Evolutionary conservation across 768 basidiomycete genomes (phyloP).

Genomic region (Leccinum pellstonianum): DNA sequence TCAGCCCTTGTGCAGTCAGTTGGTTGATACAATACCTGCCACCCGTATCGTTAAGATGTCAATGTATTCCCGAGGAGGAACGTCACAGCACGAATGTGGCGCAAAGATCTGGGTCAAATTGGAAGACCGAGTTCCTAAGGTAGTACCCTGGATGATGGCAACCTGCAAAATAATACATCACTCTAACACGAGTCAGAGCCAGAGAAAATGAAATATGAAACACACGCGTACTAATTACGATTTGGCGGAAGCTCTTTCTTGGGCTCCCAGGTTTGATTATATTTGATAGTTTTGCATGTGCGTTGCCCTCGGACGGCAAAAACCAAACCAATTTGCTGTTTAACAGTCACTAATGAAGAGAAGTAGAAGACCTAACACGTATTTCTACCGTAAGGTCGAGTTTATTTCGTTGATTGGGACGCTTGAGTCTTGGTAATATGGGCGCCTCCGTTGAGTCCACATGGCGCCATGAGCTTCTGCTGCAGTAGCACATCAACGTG

Average conservation of each 20-base stretch:
- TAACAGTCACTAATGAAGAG: background rate
- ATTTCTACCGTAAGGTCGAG: background rate
- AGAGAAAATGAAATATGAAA: background rate
- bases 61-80: slow-evolving; percentile 7
- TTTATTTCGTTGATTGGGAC: background rate
- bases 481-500: background rate
- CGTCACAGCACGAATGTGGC: background rate
- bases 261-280: background rate
- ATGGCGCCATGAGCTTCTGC: background rate
- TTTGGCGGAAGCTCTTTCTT: background rate
- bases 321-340: background rate
- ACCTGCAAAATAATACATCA: background rate
- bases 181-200: background rate
- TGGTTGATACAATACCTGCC: background rate
- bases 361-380: background rate
- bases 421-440: background rate
- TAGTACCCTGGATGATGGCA: background rate
- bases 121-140: background rate
- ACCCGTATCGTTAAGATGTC: background rate
- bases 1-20: background rate
- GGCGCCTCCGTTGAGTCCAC: background rate
- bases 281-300: background rate
- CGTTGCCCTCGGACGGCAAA: no score
- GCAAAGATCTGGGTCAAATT: background rate
- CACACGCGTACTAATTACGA: background rate